Evolutionary conservation across 2,329 filamentous ascomycete genomes (phyloP).

Genomic region (Trichoderma sp.): DNA sequence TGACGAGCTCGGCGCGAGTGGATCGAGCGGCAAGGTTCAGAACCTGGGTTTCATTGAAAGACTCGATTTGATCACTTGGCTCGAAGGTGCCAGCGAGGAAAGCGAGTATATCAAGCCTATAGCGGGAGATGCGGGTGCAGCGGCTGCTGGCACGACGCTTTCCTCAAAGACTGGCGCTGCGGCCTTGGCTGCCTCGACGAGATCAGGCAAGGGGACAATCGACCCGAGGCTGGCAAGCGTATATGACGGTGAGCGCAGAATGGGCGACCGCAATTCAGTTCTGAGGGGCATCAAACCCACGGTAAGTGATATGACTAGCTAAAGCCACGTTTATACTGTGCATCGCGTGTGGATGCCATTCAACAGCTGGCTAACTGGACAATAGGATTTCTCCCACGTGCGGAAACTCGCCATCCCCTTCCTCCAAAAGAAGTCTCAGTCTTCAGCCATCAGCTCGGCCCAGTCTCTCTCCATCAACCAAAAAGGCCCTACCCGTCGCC

Average conservation of each 20-base stretch:
- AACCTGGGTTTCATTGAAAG: conserved; percentile 91
- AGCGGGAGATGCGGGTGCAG: conserved; percentile 56
- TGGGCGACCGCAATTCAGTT: conserved; percentile 89
- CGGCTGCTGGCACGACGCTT: conserved; percentile 44
- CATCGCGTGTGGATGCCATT: not conserved
- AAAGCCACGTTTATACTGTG: not conserved
- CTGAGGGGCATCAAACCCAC: conserved; percentile 86
- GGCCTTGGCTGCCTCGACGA: conserved; percentile 46
- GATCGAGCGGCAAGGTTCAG: conserved; percentile 69
- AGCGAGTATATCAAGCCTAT: conserved; percentile 90
- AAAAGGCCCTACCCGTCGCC: conserved; percentile 52
- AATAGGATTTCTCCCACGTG: conserved; percentile 88
- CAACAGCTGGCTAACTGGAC: not conserved
- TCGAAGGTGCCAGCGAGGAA: conserved; percentile 85
- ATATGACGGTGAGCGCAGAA: conserved; percentile 85
- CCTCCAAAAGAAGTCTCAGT: conserved; percentile 61
- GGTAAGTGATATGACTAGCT: conserved; percentile 52
- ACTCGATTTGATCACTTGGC: conserved; percentile 88
- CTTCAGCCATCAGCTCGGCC: conserved; percentile 45
- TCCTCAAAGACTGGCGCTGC: conserved; percentile 35
- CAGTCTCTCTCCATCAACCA: conserved; percentile 56
- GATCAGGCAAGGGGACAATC: conserved; percentile 65
- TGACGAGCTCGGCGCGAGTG: conserved; percentile 64
- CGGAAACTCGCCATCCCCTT: conserved; percentile 82
- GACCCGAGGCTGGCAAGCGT: conserved; percentile 85